Conservation (phyloP, 2,329 filamentous ascomycete species). For the Rhytidhysteron rufulum region DNA sequence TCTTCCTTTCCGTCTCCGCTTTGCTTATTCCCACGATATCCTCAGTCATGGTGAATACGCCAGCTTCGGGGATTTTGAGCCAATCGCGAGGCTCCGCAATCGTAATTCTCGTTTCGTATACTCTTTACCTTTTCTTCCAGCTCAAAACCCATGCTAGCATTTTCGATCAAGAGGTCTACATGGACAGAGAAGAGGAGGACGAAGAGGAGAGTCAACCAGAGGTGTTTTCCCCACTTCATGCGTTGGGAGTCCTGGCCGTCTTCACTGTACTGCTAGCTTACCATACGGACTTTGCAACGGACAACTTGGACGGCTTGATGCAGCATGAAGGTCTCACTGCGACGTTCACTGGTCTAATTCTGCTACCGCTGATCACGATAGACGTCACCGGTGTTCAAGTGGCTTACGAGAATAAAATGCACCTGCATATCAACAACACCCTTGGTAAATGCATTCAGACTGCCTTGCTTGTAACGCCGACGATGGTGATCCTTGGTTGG, state of each 20-base stretch:
- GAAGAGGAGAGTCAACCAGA: not conserved
- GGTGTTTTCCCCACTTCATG: not conserved
- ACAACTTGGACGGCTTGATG: constrained; percentile 9
- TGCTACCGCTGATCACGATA: constrained; percentile 8
- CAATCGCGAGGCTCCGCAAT: constrained; percentile 9
- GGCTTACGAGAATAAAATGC: constrained; percentile 7
- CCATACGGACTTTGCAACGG: constrained; percentile 10
- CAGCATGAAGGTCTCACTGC: constrained; percentile 2
- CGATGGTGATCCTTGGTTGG: constrained; percentile 8
- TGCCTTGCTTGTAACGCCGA: constrained; percentile 6
- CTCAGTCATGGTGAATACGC: constrained; percentile 2
- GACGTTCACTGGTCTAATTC: constrained; percentile 8
- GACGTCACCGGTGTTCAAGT: constrained; percentile 4
- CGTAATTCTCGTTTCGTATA: constrained; percentile 7
- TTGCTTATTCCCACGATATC: constrained; percentile 6
- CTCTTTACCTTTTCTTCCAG: constrained; percentile 5
- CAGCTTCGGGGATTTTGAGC: not conserved
- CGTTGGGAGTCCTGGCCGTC: not conserved
- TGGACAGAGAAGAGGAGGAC: not conserved
- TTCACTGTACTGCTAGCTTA: constrained; percentile 5
- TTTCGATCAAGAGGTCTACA: not conserved
- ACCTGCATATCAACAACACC: constrained; percentile 6
- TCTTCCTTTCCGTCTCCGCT: constrained; percentile 5
- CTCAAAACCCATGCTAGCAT: constrained; percentile 1
- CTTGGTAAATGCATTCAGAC: constrained; percentile 10